Evolutionary conservation across 805 yeast genomes (phyloP).

Genomic region (Wickerhamiella qilinensis): DNA sequence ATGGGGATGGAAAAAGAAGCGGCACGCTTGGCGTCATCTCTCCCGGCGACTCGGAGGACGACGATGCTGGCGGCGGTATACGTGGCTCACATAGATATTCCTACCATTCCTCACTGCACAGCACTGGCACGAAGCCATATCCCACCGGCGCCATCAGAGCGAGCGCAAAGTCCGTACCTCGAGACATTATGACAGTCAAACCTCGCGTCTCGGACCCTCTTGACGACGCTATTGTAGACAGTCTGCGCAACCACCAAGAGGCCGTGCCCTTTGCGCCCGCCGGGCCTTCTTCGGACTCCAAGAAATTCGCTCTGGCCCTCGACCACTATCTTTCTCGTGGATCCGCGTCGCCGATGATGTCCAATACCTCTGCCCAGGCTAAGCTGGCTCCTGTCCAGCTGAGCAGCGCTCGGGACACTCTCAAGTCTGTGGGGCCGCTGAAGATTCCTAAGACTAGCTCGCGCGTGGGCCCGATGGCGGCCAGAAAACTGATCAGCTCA

Average conservation of each 20-base stretch:
- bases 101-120: no score
- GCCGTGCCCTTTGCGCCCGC: neutral
- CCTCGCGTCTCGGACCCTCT: constrained; percentile 5
- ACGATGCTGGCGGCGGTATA: constrained; percentile 18
- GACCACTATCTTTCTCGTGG: constrained; percentile 2
- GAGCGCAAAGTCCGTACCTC: neutral
- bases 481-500: no score
- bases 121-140: no score
- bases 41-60: constrained; percentile 16
- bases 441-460: neutral
- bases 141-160: neutral
- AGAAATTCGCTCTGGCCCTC: constrained; percentile 2
- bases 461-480: neutral
- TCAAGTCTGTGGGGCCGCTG: neutral
- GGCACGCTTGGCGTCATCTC: constrained; percentile 8
- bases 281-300: neutral
- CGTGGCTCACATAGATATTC: constrained; percentile 9
- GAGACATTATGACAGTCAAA: neutral
- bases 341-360: neutral
- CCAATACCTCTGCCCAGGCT: neutral
- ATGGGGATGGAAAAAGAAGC: constrained; percentile 11
- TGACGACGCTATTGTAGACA: constrained; percentile 10
- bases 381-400: neutral
- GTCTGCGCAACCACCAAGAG: neutral
- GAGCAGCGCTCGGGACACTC: neutral